Percentiles rank a stretch among this genome's conserved stretches.
phyloP scores from a whole-genome alignment of 257 asterid species.

The Cordia subcordata region DNA sequence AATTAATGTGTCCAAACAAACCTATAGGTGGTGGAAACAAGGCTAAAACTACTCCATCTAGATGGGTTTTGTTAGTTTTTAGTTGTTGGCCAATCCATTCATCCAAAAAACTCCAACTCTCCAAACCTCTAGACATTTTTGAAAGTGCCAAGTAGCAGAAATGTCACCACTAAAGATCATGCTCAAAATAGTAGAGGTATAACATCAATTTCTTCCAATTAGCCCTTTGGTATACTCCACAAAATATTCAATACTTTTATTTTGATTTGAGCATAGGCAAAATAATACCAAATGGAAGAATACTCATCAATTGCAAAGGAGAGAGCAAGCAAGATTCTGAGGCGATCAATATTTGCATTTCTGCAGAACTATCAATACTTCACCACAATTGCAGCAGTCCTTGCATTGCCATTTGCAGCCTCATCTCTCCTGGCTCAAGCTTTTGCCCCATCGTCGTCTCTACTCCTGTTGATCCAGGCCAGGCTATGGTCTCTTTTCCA shows the following conservation, averaged over 20 bases:
- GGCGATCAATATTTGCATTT: slow-evolving; percentile 57
- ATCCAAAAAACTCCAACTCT: slow-evolving; percentile 13
- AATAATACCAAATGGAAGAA: slow-evolving; percentile 17
- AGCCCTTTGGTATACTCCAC: no score
- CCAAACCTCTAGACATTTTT: slow-evolving; percentile 9
- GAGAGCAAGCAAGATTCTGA: slow-evolving; percentile 35
- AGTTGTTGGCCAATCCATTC: slow-evolving; percentile 42
- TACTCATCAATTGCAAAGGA: slow-evolving; percentile 24
- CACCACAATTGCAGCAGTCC: slow-evolving; percentile 39
- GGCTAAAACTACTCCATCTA: neutral
- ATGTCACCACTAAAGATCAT: neutral
- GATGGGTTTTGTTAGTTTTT: slow-evolving; percentile 15
- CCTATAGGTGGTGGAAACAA: no score
- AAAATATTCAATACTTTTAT: no score
- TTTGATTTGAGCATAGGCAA: neutral
- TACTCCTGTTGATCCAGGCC: slow-evolving; percentile 31
- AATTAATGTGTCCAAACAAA: no score
- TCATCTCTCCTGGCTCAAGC: slow-evolving; percentile 45
- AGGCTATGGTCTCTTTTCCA: slow-evolving; percentile 37
- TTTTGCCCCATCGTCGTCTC: slow-evolving; percentile 25
- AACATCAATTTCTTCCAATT: neutral
- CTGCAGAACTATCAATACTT: slow-evolving; percentile 45
- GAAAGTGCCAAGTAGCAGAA: neutral
- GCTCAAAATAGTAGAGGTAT: no score
- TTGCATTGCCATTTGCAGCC: slow-evolving; percentile 54